Conservation (phyloP, 2,329 filamentous ascomycete species). For the Aureobasidium vineae region DNA sequence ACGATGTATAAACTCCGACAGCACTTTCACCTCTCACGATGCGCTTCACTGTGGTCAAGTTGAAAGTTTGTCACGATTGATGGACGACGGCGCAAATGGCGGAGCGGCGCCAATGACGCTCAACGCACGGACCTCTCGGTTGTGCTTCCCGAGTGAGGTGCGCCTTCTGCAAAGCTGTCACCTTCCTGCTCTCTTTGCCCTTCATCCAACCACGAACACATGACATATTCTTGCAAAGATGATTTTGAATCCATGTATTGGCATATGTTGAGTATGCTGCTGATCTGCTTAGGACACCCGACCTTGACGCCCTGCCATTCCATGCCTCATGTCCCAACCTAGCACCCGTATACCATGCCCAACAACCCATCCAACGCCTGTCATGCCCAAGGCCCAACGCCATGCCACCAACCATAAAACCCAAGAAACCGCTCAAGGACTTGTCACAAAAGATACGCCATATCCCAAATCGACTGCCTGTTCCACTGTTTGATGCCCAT, state of each 20-base stretch:
- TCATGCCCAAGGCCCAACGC: neutral
- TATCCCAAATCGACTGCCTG: slow-evolving; percentile 25
- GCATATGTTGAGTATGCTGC: slow-evolving; percentile 18
- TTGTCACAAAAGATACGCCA: slow-evolving; percentile 24
- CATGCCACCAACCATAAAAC: neutral
- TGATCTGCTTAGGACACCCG: neutral
- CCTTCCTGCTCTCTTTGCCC: neutral
- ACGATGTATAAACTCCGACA: neutral
- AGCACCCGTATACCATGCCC: neutral
- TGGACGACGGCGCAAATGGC: neutral
- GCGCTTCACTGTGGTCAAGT: neutral
- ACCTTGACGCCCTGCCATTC: slow-evolving; percentile 2
- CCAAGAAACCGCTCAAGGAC: neutral
- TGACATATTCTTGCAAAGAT: neutral
- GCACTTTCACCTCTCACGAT: neutral
- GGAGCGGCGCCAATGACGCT: neutral
- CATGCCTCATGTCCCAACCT: neutral
- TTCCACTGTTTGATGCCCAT: slow-evolving; percentile 17
- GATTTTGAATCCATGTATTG: neutral
- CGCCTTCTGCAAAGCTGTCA: slow-evolving; percentile 4
- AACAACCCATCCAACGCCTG: neutral
- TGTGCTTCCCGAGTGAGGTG: neutral
- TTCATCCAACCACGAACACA: neutral
- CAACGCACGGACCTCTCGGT: neutral
- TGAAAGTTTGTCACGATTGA: neutral